Percentiles rank a stretch among this genome's conserved stretches.
phyloP scores from a whole-genome alignment of 768 basidiomycete genomes.

The Lactarius akahatsu region DNA sequence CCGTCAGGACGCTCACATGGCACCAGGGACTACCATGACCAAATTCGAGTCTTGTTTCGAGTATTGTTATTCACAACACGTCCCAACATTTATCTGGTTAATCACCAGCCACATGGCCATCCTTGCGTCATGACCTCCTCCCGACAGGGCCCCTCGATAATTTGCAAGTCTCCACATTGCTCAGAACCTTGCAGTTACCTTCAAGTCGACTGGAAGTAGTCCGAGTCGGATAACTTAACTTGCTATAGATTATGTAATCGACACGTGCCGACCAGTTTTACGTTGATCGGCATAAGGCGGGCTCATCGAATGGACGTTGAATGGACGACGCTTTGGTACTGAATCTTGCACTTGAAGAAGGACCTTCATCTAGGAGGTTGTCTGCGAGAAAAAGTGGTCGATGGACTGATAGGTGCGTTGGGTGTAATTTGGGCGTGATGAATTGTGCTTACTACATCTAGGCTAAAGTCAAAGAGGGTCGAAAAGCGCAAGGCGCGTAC shows the following conservation, averaged over 20 bases:
- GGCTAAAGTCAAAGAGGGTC: constrained; percentile 27
- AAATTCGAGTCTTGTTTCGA: no score
- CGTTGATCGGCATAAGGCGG: background rate
- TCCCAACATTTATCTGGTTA: no score
- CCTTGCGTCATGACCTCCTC: no score
- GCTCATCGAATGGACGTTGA: constrained; percentile 12
- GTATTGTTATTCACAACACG: no score
- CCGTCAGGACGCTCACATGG: no score
- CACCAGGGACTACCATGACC: no score
- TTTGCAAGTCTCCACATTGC: no score
- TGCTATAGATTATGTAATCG: background rate
- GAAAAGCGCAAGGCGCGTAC: constrained; percentile 26
- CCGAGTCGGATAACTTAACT: no score
- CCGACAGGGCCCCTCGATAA: no score
- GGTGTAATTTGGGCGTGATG: background rate
- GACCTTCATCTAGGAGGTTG: constrained; percentile 5
- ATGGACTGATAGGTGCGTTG: constrained; percentile 30
- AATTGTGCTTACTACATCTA: constrained; percentile 6
- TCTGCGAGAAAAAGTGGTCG: constrained; percentile 24
- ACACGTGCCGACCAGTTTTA: background rate
- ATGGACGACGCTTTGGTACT: constrained; percentile 28
- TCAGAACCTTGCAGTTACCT: no score
- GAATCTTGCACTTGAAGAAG: constrained; percentile 27
- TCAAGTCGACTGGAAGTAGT: no score
- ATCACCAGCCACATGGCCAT: no score